Evolutionary conservation across 2,329 filamentous ascomycete species (phyloP).

Genomic region (Fusarium sp.): DNA sequence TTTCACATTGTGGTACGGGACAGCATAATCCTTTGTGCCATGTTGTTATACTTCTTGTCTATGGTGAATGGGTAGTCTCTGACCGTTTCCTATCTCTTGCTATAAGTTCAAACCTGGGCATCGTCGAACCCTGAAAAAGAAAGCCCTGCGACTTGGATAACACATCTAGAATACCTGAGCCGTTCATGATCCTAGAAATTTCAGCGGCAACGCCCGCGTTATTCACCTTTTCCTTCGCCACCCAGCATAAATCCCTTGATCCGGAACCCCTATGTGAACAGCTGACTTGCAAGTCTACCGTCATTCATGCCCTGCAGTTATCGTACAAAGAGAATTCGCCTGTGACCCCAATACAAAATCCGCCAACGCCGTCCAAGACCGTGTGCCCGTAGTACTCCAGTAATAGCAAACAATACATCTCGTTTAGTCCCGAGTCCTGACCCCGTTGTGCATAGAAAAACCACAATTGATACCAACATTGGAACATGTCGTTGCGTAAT

Average conservation of each 20-base stretch:
- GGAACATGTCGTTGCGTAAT: slow-evolving; percentile 33
- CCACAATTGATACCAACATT: slow-evolving; percentile 41
- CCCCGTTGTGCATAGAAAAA: slow-evolving; percentile 31
- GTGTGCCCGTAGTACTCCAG: slow-evolving; percentile 46
- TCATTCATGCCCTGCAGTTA: slow-evolving; percentile 46
- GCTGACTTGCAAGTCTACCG: slow-evolving; percentile 17
- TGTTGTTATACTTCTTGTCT: slow-evolving; percentile 33
- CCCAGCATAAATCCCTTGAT: slow-evolving; percentile 22
- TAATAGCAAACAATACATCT: slow-evolving; percentile 43
- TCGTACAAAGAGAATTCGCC: slow-evolving; percentile 49
- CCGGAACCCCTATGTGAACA: slow-evolving; percentile 23
- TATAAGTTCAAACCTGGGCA: slow-evolving; percentile 34
- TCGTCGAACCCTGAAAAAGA: slow-evolving; percentile 26
- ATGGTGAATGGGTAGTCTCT: slow-evolving; percentile 24
- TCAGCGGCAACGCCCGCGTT: slow-evolving; percentile 4
- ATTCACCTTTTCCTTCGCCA: slow-evolving; percentile 17
- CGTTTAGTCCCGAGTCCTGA: slow-evolving; percentile 33
- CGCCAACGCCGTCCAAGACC: slow-evolving; percentile 47
- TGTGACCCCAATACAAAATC: slow-evolving; percentile 44
- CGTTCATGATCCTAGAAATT: slow-evolving; percentile 27
- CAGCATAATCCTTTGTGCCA: neutral
- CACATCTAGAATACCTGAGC: slow-evolving; percentile 42
- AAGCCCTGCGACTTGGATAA: slow-evolving; percentile 44
- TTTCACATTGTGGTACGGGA: neutral
- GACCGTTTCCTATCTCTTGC: slow-evolving; percentile 26